Evolutionary conservation across 2,329 filamentous ascomycete species (phyloP), one percentile per base, ranked within the genome.

Genomic region (Exophiala lecanii-corni): DNA sequence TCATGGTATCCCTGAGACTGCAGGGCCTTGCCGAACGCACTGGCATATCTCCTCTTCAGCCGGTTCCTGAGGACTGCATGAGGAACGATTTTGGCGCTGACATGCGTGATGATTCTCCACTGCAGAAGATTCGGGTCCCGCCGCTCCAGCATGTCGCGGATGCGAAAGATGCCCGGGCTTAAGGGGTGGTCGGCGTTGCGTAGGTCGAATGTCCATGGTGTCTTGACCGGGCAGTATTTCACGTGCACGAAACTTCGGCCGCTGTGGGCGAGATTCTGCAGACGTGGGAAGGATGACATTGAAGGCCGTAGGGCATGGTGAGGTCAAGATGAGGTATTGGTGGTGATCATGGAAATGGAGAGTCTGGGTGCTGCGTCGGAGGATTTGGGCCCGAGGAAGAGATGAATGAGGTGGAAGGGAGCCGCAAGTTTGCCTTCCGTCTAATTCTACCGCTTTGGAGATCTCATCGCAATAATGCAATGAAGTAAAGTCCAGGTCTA

Each of bases 61-160:
- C 66, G 69, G 9, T 66, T 68, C 15, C 76, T 64, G n/a, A 78
- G 64, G 16, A 70, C 67, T 5, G 62, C 61, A 42, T 70, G 73
- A 16, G 59, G 57, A 2, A 54, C 32, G 5, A 35, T 13, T 31
- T 50, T 53, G n/a, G 50, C 41, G 55, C 58, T 40, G 47, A 55
- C 47, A 39, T 60, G 49, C 43, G 59, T 39, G 43, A 65, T 54
- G 4, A 72, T 64, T 12, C 60, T 58, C 69, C 71, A 75, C 67
- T 74, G 74, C 13, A 79, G 62, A 23, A 60, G 62, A 53, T 66
- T 60, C 7, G 57, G 60, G 30, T 66, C 61, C 32, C 69, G 65
- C 43, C 60, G 57, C 5, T 55, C 51, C 40, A 62, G 68, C 41
- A 61, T 56, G 30, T 67, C 54, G 17, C 56, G 31, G 39, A 69